These are phyloP conservation scores for Aureobasidium sp. DNA, from an alignment of 2,329 filamentous ascomycete species.

Conservation along the genomic window DNA sequence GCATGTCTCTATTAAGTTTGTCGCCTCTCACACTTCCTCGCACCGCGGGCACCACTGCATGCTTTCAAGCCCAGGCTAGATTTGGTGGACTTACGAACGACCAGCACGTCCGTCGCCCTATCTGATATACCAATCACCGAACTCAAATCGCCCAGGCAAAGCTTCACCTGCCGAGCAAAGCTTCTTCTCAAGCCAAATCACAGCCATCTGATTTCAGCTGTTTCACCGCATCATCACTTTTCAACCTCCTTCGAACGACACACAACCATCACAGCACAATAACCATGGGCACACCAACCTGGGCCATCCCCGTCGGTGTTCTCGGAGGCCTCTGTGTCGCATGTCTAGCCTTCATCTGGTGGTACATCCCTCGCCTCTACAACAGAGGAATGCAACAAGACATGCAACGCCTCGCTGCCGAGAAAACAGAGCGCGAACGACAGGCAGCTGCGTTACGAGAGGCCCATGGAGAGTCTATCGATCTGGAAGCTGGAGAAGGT, in stretches of 20 bases:
- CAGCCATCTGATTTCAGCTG: neutral
- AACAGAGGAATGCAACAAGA: constrained; percentile 18
- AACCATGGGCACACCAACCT: constrained; percentile 16
- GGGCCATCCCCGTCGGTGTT: constrained; percentile 21
- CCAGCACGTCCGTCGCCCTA: neutral
- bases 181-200: neutral
- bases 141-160: neutral
- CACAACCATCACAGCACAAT: neutral
- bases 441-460: neutral
- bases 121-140: neutral
- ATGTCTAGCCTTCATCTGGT: constrained; percentile 21
- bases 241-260: neutral
- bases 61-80: neutral
- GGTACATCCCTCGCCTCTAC: constrained; percentile 22
- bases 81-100: too few species aligned
- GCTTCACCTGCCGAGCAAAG: constrained; percentile 2
- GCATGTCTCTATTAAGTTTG: neutral
- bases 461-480: neutral
- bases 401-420: constrained; percentile 14
- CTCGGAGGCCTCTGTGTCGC: constrained; percentile 18
- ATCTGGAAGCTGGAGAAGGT: neutral
- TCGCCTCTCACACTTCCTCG: neutral
- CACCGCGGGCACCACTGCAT: neutral
- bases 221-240: neutral
- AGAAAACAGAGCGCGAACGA: neutral